Evolutionary conservation across 352 stramenopile genomes (phyloP), one percentile per base, ranked within the genome.

Genomic region (Pythium biforme): DNA sequence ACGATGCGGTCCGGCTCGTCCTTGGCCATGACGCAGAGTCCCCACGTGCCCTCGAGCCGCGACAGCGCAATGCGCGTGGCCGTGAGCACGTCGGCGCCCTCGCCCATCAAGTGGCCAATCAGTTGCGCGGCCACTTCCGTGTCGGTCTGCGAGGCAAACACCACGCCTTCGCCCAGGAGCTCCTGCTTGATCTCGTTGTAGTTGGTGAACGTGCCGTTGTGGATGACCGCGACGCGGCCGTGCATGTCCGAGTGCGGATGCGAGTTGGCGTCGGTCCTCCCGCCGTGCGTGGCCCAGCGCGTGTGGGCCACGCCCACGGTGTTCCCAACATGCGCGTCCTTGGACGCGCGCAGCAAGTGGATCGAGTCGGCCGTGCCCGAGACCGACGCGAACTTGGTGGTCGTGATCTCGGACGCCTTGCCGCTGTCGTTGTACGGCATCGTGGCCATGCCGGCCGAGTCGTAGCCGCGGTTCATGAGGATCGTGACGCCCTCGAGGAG

Each of bases 161-260:
- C 71, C 17, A 99, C 90, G 41, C 97, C 96, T 55, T 88, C 82
- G 53, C 69, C 75, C 57, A 92, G 67, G 9, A 94, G 71, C 76
- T 93, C 83, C 68, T 95, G 87, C 70, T 96, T 96, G 62, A 97
- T 82, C 64, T 93, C 83, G 68, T 91, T 82, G 71, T 97, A 96
- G 75, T 99, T 99, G 60, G 98, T 99, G 67, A 99, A 96, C 31
- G 97, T 99, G 46, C 97, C 97, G 74, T 99, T 99, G 80, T 99
- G 97, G 20, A 99, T 96, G n/a, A 99, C 69, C 7, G 94, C 95
- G 53, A 99, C 94, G 51, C 88, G 82, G 51, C 89, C 83, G 55
- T 97, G 87, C 57, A 87, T 93, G 81, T 99, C 96, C 52, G 73
- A 93, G 77, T 99, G 97, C 37, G 97, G 97, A 75, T 99, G 97